Evolutionary conservation across 1,139 yeast species (phyloP).

Genomic region (Hyphopichia wangnamkhiaoensis): DNA sequence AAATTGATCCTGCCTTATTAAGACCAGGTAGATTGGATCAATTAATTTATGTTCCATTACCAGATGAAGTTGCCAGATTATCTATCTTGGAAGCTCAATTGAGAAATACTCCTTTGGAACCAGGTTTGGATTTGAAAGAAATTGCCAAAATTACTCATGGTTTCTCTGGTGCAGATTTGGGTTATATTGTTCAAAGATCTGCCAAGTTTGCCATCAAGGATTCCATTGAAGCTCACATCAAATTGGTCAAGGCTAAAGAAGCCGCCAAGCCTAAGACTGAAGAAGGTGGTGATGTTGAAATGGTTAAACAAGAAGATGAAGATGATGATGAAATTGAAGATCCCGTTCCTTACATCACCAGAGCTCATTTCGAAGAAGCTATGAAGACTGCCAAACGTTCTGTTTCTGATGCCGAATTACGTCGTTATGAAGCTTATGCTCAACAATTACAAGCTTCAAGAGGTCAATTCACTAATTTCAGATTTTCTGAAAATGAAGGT

Average conservation of each 20-base stretch:
- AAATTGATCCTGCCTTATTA: slow-evolving; percentile 96
- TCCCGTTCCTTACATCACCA: slow-evolving; percentile 93
- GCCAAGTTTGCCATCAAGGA: slow-evolving; percentile 99
- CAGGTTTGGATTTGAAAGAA: slow-evolving; percentile 84
- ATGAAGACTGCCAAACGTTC: slow-evolving; percentile 99
- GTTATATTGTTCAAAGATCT: slow-evolving; percentile 95
- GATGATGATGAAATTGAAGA: slow-evolving; percentile 73
- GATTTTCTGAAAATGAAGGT: slow-evolving; percentile 58
- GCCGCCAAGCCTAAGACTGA: slow-evolving; percentile 34
- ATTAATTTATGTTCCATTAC: slow-evolving; percentile 96
- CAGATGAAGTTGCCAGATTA: slow-evolving; percentile 91
- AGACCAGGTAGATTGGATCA: slow-evolving; percentile 99
- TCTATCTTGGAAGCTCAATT: slow-evolving; percentile 94
- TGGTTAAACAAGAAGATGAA: slow-evolving; percentile 38
- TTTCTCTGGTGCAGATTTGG: slow-evolving; percentile 98
- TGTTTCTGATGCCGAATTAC: slow-evolving; percentile 93
- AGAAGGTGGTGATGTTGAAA: slow-evolving; percentile 64
- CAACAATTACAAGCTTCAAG: slow-evolving; percentile 95
- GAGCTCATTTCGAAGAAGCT: slow-evolving; percentile 95
- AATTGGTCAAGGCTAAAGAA: slow-evolving; percentile 52
- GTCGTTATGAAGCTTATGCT: slow-evolving; percentile 98
- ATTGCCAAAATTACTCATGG: slow-evolving; percentile 94
- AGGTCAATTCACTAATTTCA: slow-evolving; percentile 82
- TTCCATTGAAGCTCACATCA: slow-evolving; percentile 82
- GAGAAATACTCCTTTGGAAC: slow-evolving; percentile 98